Percentiles rank a stretch among this genome's conserved stretches.
These are phyloP conservation scores for Arabidopsis lyrata DNA, from an alignment of 441 rosid species.

Conservation along the genomic window DNA sequence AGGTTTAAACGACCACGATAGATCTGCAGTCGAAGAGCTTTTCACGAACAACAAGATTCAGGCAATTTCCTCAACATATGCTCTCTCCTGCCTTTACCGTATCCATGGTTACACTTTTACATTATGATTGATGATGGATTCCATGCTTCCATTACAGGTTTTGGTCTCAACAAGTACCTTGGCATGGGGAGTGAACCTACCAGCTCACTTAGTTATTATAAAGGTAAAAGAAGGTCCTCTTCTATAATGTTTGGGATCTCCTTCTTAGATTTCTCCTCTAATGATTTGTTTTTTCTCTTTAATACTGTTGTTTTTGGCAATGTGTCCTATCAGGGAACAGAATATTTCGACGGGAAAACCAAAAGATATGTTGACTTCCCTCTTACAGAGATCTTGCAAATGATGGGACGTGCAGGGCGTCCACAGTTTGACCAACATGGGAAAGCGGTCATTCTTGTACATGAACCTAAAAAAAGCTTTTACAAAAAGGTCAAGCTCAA, in stretches of 20 bases:
- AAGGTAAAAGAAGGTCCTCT: slow-evolving; percentile 62
- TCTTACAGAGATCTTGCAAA: slow-evolving; percentile 97
- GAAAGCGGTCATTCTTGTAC: slow-evolving; percentile 99
- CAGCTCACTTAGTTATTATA: slow-evolving; percentile 97
- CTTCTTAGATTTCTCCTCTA: slow-evolving; percentile 25
- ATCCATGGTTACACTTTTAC: slow-evolving; percentile 14
- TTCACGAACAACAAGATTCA: slow-evolving; percentile 97
- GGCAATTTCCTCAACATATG: slow-evolving; percentile 53
- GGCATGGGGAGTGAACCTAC: slow-evolving; percentile 99
- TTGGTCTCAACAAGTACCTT: slow-evolving; percentile 97
- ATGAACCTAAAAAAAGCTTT: slow-evolving; percentile 99
- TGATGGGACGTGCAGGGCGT: slow-evolving; percentile 99
- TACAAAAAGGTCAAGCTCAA: slow-evolving; percentile 82
- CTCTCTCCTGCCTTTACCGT: slow-evolving; percentile 18
- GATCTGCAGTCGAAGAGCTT: slow-evolving; percentile 97
- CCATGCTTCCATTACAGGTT: slow-evolving; percentile 59
- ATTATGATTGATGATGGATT: slow-evolving; percentile 18
- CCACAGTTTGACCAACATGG: slow-evolving; percentile 99
- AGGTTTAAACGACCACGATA: slow-evolving; percentile 94
- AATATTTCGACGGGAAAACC: slow-evolving; percentile 94
- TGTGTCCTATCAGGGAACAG: slow-evolving; percentile 79
- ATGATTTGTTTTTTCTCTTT: slow-evolving; percentile 25
- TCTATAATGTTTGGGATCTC: slow-evolving; percentile 5
- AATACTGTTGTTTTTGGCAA: slow-evolving; percentile 22
- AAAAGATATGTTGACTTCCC: slow-evolving; percentile 99